Evolutionary conservation across 495 filamentous ascomycete genomes (phyloP).

Genomic region (Emericellopsis terricola): DNA sequence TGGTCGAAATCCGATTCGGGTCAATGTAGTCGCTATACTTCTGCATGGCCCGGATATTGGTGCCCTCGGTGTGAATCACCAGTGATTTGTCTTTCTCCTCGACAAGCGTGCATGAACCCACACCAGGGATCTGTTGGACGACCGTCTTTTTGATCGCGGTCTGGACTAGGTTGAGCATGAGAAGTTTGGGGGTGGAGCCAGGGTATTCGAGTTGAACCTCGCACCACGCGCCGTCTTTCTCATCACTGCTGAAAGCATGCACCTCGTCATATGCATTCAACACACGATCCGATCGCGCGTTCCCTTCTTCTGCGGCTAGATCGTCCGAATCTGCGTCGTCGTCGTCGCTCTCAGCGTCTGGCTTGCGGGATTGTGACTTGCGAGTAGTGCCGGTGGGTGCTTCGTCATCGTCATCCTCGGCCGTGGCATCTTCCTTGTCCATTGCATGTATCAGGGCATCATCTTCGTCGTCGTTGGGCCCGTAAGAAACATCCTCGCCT

Average conservation of each 20-base stretch:
- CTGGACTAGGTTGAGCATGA: conserved; percentile 82
- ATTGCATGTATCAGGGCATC: conserved; percentile 45
- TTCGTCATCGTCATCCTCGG: conserved; percentile 37
- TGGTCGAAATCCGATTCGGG: conserved; percentile 72
- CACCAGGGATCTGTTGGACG: conserved; percentile 68
- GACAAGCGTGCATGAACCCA: conserved; percentile 53
- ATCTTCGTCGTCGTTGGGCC: conserved; percentile 81
- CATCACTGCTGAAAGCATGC: conserved; percentile 63
- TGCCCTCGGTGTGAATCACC: conserved; percentile 61
- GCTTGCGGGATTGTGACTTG: conserved; percentile 14
- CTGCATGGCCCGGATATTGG: conserved; percentile 82
- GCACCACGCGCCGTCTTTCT: conserved; percentile 52
- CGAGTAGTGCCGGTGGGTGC: conserved; percentile 30
- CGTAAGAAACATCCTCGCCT: conserved; percentile 69
- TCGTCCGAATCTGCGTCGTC: conserved; percentile 18
- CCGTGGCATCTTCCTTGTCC: conserved; percentile 32
- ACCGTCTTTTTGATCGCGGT: conserved; percentile 53
- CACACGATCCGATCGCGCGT: conserved; percentile 39
- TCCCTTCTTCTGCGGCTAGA: conserved; percentile 29
- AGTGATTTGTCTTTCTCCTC: conserved; percentile 24
- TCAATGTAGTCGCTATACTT: conserved; percentile 74
- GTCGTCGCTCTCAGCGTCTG: conserved; percentile 19
- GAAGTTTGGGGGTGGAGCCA: conserved; percentile 65
- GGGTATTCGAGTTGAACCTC: conserved; percentile 73
- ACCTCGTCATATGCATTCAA: conserved; percentile 40